phyloP scores from a whole-genome alignment of 2,329 filamentous ascomycete species.

The Ascochyta fabae region DNA sequence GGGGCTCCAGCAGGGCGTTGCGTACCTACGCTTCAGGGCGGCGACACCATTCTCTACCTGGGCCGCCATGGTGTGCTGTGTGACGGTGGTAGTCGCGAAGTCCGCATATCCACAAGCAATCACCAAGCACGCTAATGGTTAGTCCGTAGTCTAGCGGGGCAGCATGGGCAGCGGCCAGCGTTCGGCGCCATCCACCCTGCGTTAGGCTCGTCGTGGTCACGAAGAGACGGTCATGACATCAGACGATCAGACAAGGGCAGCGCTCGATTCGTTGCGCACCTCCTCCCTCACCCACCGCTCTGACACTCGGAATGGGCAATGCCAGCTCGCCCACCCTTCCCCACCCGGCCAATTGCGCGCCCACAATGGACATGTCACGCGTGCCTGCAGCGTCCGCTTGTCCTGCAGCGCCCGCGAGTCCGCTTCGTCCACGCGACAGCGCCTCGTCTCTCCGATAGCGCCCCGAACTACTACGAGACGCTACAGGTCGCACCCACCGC shows the following conservation, averaged over 20 bases:
- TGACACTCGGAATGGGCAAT: slow-evolving; percentile 33
- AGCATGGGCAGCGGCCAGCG: slow-evolving; percentile 5
- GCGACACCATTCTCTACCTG: slow-evolving; percentile 46
- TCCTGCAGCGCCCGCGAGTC: slow-evolving; percentile 8
- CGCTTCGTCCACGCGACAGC: slow-evolving; percentile 56
- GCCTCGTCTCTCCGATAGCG: slow-evolving; percentile 43
- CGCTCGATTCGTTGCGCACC: background rate
- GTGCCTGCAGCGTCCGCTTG: slow-evolving; percentile 13
- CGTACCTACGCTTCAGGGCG: slow-evolving; percentile 46
- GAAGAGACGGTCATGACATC: slow-evolving; percentile 34
- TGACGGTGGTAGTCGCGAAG: slow-evolving; percentile 15
- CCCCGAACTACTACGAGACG: slow-evolving; percentile 78
- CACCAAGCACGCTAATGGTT: slow-evolving; percentile 4
- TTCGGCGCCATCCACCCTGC: slow-evolving; percentile 21
- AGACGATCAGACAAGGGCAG: background rate
- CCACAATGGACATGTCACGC: slow-evolving; percentile 25
- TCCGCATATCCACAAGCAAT: slow-evolving; percentile 3
- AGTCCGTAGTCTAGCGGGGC: background rate
- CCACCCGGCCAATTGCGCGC: slow-evolving; percentile 23
- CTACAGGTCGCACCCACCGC: slow-evolving; percentile 75
- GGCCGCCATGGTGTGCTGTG: slow-evolving; percentile 45
- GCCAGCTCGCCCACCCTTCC: slow-evolving; percentile 29
- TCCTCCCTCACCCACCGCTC: background rate
- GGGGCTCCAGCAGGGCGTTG: background rate
- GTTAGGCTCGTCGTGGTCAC: background rate